phyloP scores from a whole-genome alignment of 345 rosid species.

The Anastatica hierochuntica region DNA sequence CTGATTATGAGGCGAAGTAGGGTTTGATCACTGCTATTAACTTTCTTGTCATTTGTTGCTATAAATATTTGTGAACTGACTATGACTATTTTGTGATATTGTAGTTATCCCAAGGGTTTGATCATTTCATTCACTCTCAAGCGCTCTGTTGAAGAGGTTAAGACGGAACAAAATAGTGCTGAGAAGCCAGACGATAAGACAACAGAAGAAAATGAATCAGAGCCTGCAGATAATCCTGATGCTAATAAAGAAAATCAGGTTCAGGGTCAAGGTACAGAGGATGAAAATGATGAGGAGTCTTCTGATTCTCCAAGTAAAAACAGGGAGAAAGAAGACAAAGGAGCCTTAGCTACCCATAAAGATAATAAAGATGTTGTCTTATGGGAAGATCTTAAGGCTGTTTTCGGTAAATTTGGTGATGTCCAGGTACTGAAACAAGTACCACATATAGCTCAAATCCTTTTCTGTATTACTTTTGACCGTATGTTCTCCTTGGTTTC shows the following conservation, averaged over 20 bases:
- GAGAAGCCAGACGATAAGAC: constrained; percentile 26
- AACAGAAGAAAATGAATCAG: constrained; percentile 21
- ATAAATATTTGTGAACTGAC: constrained; percentile 6
- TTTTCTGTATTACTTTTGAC: background rate
- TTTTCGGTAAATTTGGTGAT: constrained; percentile 61
- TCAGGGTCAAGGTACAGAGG: constrained; percentile 29
- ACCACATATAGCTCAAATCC: background rate
- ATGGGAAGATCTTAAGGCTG: constrained; percentile 84
- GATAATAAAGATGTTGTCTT: constrained; percentile 58
- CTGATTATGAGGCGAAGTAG: constrained; percentile 50
- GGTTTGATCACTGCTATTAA: background rate
- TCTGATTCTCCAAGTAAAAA: constrained; percentile 29
- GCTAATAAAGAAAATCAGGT: constrained; percentile 31
- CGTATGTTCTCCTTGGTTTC: background rate
- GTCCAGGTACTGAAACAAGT: constrained; percentile 50
- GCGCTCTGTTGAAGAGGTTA: constrained; percentile 31
- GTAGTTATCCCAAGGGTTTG: constrained; percentile 82
- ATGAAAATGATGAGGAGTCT: constrained; percentile 34
- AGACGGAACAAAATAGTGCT: constrained; percentile 27
- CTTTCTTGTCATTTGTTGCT: background rate
- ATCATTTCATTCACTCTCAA: constrained; percentile 73
- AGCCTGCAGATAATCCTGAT: constrained; percentile 30
- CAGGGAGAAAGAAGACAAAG: constrained; percentile 37
- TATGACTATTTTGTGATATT: constrained; percentile 2
- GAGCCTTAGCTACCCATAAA: constrained; percentile 36